A percentile compares a stretch with the other conserved stretches of the same genome.
Evolutionary conservation across 768 basidiomycete species (phyloP).

Genomic region (Russula abietina): DNA sequence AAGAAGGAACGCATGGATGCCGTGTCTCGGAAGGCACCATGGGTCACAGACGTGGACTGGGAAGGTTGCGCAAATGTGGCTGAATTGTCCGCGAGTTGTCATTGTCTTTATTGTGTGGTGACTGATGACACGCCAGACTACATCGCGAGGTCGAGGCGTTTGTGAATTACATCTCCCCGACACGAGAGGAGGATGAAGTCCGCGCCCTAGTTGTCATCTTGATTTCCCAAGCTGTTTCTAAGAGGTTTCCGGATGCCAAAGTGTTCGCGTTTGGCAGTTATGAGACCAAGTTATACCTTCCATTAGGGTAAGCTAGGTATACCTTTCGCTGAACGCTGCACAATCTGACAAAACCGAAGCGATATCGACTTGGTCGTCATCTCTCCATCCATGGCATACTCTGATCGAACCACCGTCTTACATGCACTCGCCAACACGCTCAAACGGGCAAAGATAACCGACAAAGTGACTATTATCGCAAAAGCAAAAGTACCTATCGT

Average conservation of each 20-base stretch:
- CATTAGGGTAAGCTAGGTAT: conserved; percentile 62
- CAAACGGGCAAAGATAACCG: conserved; percentile 66
- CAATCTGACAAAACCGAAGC: conserved; percentile 36
- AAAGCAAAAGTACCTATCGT: conserved; percentile 96
- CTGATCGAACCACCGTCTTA: conserved; percentile 62
- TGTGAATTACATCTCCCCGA: conserved; percentile 81
- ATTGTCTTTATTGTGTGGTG: conserved; percentile 7
- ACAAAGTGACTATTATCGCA: conserved; percentile 79
- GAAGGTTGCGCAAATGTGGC: conserved; percentile 69
- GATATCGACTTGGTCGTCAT: conserved; percentile 93
- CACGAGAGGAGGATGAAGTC: conserved; percentile 77
- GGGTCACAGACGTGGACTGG: conserved; percentile 69
- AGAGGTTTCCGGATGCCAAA: conserved; percentile 70
- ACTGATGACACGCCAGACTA: conserved; percentile 45
- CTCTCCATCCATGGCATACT: conserved; percentile 68
- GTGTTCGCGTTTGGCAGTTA: conserved; percentile 89
- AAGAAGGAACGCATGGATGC: conserved; percentile 49
- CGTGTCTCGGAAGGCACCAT: conserved; percentile 50
- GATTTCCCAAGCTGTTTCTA: conserved; percentile 58
- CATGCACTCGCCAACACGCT: conserved; percentile 73
- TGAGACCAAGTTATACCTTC: conserved; percentile 89
- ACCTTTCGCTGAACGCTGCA: not conserved
- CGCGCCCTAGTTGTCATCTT: conserved; percentile 65
- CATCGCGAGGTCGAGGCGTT: conserved; percentile 85
- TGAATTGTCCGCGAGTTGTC: conserved; percentile 58